phyloP scores from a whole-genome alignment of 306 rosid species.

The Myrica gale region DNA sequence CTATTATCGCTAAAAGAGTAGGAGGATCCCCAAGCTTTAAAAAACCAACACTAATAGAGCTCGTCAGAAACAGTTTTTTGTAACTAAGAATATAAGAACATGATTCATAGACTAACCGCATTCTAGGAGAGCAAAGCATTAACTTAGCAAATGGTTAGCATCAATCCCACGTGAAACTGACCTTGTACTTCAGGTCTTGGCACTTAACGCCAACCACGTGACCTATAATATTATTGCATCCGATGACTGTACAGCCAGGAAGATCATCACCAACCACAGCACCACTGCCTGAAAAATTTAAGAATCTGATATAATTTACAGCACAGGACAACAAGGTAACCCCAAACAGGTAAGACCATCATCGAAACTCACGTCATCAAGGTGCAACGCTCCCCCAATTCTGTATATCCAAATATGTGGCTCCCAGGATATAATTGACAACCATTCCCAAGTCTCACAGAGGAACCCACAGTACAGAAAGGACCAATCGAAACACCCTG shows the following conservation, averaged over 20 bases:
- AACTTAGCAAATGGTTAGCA: constrained; percentile 5
- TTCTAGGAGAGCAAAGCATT: not conserved
- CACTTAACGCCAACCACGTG: constrained; percentile 78
- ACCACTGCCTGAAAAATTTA: constrained; percentile 68
- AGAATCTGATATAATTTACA: constrained; percentile 18
- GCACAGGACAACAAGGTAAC: not conserved
- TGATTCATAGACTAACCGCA: not conserved
- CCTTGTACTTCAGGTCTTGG: constrained; percentile 91
- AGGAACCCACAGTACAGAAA: constrained; percentile 82
- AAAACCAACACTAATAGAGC: not conserved
- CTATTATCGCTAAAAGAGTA: not conserved
- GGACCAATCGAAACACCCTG: constrained; percentile 93
- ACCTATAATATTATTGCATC: constrained; percentile 75
- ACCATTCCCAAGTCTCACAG: constrained; percentile 66
- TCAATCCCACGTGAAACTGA: constrained; percentile 22
- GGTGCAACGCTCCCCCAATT: constrained; percentile 69
- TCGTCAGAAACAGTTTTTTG: constrained; percentile 13
- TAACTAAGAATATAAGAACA: not conserved
- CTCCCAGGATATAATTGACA: constrained; percentile 75
- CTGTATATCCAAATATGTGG: constrained; percentile 77
- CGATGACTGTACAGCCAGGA: constrained; percentile 76
- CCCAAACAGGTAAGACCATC: constrained; percentile 13
- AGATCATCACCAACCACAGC: constrained; percentile 87
- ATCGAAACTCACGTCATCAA: constrained; percentile 78
- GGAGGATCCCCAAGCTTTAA: not conserved